Percentiles rank a stretch among this genome's conserved stretches.
Conservation (phyloP, 352 stramenopile genomes). For the Phytophthora brassicae region DNA sequence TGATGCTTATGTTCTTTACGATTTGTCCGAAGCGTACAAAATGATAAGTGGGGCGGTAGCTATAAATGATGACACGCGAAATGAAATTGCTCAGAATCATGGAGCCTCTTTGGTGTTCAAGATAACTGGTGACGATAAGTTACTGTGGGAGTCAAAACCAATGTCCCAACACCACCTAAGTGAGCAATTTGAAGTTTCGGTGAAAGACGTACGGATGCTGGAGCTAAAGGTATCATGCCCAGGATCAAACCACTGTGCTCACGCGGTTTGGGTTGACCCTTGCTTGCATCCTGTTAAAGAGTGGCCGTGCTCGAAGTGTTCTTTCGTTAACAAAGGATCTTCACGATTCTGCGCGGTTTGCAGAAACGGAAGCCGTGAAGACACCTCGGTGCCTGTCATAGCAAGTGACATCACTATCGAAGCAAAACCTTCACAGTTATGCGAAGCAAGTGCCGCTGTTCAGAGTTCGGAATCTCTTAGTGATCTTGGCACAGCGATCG, state of each 20-base stretch:
- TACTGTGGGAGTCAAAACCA: conserved; percentile 78
- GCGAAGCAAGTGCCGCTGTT: not conserved
- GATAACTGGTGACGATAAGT: conserved; percentile 65
- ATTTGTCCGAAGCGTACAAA: conserved; percentile 64
- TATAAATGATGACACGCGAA: conserved; percentile 75
- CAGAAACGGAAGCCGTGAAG: conserved; percentile 28
- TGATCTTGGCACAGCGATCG: conserved; percentile 30
- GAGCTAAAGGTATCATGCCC: conserved; percentile 68
- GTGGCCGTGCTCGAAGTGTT: conserved; percentile 67
- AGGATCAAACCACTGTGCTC: conserved; percentile 77
- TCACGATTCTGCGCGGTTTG: conserved; percentile 57
- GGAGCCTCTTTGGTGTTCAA: conserved; percentile 64
- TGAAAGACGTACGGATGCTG: conserved; percentile 71
- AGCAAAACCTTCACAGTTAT: not conserved
- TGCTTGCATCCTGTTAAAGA: conserved; percentile 67
- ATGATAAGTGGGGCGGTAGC: conserved; percentile 57
- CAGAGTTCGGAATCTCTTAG: conserved; percentile 9
- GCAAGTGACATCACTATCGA: not conserved
- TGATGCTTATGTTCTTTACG: conserved; percentile 82
- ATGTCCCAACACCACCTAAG: conserved; percentile 38
- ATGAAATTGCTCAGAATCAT: conserved; percentile 59
- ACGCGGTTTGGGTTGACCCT: conserved; percentile 83
- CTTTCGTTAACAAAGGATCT: conserved; percentile 71
- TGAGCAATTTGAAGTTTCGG: conserved; percentile 62
- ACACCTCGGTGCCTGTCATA: conserved; percentile 1